A percentile compares a stretch with the other conserved stretches of the same genome.
Conservation (phyloP, 768 basidiomycete genomes). For the Pluteus cervinus region DNA sequence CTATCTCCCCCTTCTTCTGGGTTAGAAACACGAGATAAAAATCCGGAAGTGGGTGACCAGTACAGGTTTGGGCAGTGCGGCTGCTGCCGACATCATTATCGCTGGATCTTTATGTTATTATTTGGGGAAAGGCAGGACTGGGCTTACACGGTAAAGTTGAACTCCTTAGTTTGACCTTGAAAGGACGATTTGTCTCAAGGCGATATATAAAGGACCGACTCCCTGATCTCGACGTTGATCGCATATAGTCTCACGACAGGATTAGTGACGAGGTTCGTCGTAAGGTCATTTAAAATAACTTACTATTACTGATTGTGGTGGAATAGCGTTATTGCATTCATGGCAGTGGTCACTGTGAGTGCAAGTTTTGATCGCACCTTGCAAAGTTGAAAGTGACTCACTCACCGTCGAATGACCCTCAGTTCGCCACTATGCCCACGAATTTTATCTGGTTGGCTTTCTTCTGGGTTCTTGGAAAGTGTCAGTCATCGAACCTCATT, state of each 20-base stretch:
- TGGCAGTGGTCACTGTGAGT: slow-evolving; percentile 34
- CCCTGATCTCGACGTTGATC: slow-evolving; percentile 36
- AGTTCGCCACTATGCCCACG: slow-evolving; percentile 42
- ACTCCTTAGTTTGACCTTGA: slow-evolving; percentile 7
- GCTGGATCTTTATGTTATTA: slow-evolving; percentile 43
- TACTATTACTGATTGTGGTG: slow-evolving; percentile 2
- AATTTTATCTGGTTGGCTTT: slow-evolving; percentile 43
- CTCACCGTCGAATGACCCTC: not conserved
- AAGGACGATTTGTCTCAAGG: slow-evolving; percentile 1
- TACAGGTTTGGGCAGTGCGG: slow-evolving; percentile 39
- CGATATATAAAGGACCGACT: slow-evolving; percentile 29
- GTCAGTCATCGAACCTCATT: slow-evolving; percentile 20
- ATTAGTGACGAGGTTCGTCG: slow-evolving; percentile 33
- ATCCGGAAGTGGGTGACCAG: slow-evolving; percentile 44
- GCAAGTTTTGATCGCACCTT: slow-evolving; percentile 1
- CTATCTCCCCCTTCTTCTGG: slow-evolving; percentile 16
- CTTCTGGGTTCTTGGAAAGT: slow-evolving; percentile 48
- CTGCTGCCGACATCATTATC: slow-evolving; percentile 44
- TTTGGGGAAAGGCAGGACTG: slow-evolving; percentile 41
- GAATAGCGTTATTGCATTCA: slow-evolving; percentile 32
- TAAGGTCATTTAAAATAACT: not conserved
- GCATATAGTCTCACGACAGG: slow-evolving; percentile 40
- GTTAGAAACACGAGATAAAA: slow-evolving; percentile 19
- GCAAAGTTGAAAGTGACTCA: no score
- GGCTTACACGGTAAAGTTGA: slow-evolving; percentile 34